Evolutionary conservation across 2,329 filamentous ascomycete species (phyloP), one percentile per base, ranked within the genome.

Genomic region (Clarireedia homoeocarpa): DNA sequence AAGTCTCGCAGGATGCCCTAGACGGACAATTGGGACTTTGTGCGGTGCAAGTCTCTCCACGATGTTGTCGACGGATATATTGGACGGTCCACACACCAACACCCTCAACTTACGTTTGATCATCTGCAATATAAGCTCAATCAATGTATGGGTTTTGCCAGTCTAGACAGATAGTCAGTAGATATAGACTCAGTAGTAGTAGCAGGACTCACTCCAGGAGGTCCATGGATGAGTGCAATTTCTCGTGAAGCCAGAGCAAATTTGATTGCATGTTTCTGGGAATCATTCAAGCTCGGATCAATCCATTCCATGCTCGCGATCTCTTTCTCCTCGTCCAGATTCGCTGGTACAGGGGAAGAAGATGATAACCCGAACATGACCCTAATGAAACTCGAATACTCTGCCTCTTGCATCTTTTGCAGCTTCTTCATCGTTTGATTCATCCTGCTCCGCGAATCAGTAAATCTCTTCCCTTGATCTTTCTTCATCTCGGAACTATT

Each of bases 31-130:
- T 0, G 90, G 86, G 1, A 96, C 78, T 66, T 90, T 91, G 70
- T 91, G 88, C 0, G 88, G 84, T 2, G 91, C 83, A 1, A 97
- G 80, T 6, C 94, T 84, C 72, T 99, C 94, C 7, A 96, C 91
- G 57, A 99, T 95, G 68, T 99, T 99, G 78, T 99, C 94, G 1
- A 99, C 94, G 0, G 90, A 94, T 64, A 99, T 91, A 69, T 99
- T 99, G 30, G 90, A 96, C 0, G 94, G 94, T 0, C 92, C 94
- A 66, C 94, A 97, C n/a, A 97, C 92, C 1, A 97, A 78, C 10
- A 97, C 77, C 1, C 91, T 83, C 53, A 85, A 79, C 15, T 84
- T 80, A 24, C 82, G 81, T 67, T 85, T 85, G 54, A 95, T 76
- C 63, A 97, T 75, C 68, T 99, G 94, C n/a, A 95, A 77, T 59